These are phyloP conservation scores for Eucalyptus victrix DNA, from an alignment of 345 rosid species.

Conservation along the genomic window DNA sequence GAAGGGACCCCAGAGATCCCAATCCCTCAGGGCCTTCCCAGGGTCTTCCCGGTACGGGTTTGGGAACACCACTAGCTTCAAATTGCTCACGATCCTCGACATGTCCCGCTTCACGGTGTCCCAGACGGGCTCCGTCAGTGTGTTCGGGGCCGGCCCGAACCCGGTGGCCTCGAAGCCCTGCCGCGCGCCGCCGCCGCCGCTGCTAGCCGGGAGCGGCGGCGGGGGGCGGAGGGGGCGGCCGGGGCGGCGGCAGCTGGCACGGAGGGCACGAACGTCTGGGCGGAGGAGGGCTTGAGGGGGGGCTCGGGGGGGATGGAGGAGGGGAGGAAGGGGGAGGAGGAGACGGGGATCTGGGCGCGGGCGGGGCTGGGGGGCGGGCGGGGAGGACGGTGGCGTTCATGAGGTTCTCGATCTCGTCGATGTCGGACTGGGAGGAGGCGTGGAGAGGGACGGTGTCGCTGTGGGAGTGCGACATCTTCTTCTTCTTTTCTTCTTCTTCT, in stretches of 20 bases:
- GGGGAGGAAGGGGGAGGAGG: conserved; percentile 54
- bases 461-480: conserved; percentile 49
- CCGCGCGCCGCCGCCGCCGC: background rate
- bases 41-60: conserved; percentile 93
- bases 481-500: background rate
- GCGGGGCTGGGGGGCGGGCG: conserved; percentile 78
- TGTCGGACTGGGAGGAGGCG: conserved; percentile 89
- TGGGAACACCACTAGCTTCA: conserved; percentile 95
- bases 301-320: conserved; percentile 61
- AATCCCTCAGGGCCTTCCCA: conserved; percentile 93
- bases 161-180: conserved; percentile 18
- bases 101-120: conserved; percentile 98
- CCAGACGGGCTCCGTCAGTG: conserved; percentile 96
- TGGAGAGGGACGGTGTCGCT: conserved; percentile 79
- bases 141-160: conserved; percentile 76
- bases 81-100: conserved; percentile 80
- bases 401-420: conserved; percentile 98
- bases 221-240: conserved; percentile 25
- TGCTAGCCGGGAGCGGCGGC: conserved; percentile 21
- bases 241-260: conserved; percentile 30
- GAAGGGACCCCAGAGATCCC: conserved; percentile 99
- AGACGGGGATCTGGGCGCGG: conserved; percentile 69
- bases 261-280: background rate
- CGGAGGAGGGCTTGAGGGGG: background rate
- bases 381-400: conserved; percentile 72